A percentile compares a stretch with the other conserved stretches of the same genome.
Conservation (phyloP, 2,329 filamentous ascomycete species). For the Proliferodiscus dingleyae region DNA sequence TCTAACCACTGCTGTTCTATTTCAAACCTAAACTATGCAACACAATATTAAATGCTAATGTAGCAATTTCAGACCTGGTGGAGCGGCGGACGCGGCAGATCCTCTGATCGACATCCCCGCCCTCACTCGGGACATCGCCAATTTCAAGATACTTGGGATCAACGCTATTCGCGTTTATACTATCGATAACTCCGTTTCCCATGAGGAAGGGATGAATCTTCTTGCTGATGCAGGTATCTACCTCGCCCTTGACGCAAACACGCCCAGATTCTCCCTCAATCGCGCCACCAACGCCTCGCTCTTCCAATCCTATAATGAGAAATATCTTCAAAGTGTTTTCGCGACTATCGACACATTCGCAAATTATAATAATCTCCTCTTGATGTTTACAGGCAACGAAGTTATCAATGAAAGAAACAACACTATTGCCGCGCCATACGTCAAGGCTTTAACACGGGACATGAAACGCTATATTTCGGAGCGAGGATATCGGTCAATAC, state of each 20-base stretch:
- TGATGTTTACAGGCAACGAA: slow-evolving; percentile 58
- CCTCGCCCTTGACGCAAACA: slow-evolving; percentile 68
- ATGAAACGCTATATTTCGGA: slow-evolving; percentile 48
- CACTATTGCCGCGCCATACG: slow-evolving; percentile 48
- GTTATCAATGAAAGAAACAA: slow-evolving; percentile 51
- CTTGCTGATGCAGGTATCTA: slow-evolving; percentile 68
- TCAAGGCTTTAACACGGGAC: slow-evolving; percentile 56
- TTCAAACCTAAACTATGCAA: background rate
- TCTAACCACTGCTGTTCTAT: background rate
- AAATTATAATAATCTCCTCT: slow-evolving; percentile 62
- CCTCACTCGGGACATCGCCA: slow-evolving; percentile 60
- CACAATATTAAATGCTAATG: background rate
- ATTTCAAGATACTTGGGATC: slow-evolving; percentile 65
- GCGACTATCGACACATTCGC: slow-evolving; percentile 65
- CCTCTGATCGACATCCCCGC: slow-evolving; percentile 54
- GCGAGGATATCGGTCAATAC: slow-evolving; percentile 45
- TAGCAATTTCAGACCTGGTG: slow-evolving; percentile 36
- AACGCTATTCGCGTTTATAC: slow-evolving; percentile 72
- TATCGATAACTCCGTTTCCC: slow-evolving; percentile 63
- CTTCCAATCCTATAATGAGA: slow-evolving; percentile 59
- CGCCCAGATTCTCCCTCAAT: slow-evolving; percentile 67
- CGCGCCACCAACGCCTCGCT: slow-evolving; percentile 44
- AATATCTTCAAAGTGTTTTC: slow-evolving; percentile 67
- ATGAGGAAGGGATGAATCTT: slow-evolving; percentile 64
- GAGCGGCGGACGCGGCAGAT: slow-evolving; percentile 56